Evolutionary conservation across 495 filamentous ascomycete species (phyloP), one percentile per base, ranked within the genome.

Genomic region (Penicillium daleae): DNA sequence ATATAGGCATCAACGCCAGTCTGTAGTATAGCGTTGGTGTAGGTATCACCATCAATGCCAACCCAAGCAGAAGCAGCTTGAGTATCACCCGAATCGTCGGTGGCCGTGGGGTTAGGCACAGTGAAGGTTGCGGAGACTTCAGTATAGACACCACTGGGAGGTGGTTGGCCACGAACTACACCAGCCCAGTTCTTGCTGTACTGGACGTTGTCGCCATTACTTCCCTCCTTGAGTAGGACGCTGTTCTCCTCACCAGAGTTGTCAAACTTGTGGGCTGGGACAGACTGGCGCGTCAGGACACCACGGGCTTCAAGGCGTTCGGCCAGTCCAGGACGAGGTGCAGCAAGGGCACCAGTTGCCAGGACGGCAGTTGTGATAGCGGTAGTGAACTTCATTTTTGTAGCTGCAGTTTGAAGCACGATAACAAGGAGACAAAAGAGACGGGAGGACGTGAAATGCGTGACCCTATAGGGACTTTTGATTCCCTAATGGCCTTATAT

Each of bases 101-200:
- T 75, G 8, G 74, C 70, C 17, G 78, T 81, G 1, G 86, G 82
- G 19, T 72, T 69, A 4, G 86, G 86, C 15, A 87, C 80, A 1
- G 78, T 80, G 71, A 88, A 83, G 9, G 78, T 85, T 12, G 80
- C 86, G 2, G 80, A 79, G 9, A 87, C 85, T 29, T 73, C 71
- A 13, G 72, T 84, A 64, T 82, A 87, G 27, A 77, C 79, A 12
- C 67, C 75, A n/a, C 75, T 74, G 0, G 71, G 40, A 61, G 80
- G 76, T 32, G 79, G 69, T 27, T 76, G 9, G 33, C 79, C 81
- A 39, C 82, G 78, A 10, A 86, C 85, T 12, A 81, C 80, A 51
- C 85, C 85, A 15, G 82, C 81, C 85, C 85, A 88, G 75, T 87
- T 88, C n/a, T 76, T 79, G 67, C 77, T 82, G 69, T 87, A 87